Evolutionary conservation across 2,329 filamentous ascomycete genomes (phyloP), one percentile per base, ranked within the genome.

Genomic region (Fusarium nelsonii): DNA sequence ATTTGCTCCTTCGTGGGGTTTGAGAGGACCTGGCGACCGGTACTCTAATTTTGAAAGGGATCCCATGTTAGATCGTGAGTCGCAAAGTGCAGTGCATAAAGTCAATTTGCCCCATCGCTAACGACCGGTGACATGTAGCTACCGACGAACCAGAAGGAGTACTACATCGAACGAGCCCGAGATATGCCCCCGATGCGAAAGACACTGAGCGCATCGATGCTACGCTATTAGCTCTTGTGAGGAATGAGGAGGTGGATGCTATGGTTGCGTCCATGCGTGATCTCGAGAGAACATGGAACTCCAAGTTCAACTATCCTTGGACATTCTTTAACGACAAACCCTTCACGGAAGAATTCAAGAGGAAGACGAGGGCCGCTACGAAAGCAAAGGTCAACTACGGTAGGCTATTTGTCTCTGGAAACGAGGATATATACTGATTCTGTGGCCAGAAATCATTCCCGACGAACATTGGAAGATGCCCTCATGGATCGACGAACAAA

Each of bases 271-370:
- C 94, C 28, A 99, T 99, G 93, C 81, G 82, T 57, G 95, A 99
- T 76, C 85, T 99, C 63, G 96, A 99, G 82, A 84, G 91, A 70
- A 98, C 95, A 1, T 99, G 94, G 94, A 99, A 99, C 77, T 85
- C 89, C 84, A 99, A 99, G 78, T 99, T 98, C 88, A 99, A 99
- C 84, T 99, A 99, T 78, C 96, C 96, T 0, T 99, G 96, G 93
- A 97, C 94, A 10, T 99, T 99, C 80, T 97, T 99, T 86, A 99
- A 99, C 81, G 95, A 99, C 76, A 90, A 92, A 53, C 92, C 93
- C 16, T 99, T 99, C 77, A 90, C 91, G 4, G 92, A 96, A 16
- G 94, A 98, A 74, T 99, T 99, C 84, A 98, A 97, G 82, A 84
- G 83, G 74, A 88, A 87, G 79, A 98, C 94, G 1, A 84, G 87